Evolutionary conservation across 192 early-diverging fungal species (phyloP), one percentile per base, ranked within the genome.

Genomic region (Linnemannia schmuckeri): DNA sequence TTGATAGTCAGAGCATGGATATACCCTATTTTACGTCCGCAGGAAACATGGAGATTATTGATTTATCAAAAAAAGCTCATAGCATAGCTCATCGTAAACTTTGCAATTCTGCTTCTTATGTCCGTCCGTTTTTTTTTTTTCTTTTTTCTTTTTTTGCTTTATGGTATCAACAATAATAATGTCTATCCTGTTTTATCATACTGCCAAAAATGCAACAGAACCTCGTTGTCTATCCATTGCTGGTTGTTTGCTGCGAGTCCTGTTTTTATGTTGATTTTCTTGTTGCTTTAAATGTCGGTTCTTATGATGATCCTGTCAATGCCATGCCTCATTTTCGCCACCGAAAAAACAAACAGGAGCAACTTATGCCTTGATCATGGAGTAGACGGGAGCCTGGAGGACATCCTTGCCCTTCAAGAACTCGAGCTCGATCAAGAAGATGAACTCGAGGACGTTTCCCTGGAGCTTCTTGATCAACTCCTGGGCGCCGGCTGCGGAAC

Each of bases 391-490:
- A 10, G 96, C 97, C 72, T 94, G 91, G 80, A 99, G 93, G 77
- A 89, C 88, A 77, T 93, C 90, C 33, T 89, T 83, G 44, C 99
- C 99, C 71, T 98, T 94, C 80, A 99, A 93, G 35, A 93, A 95
- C 42, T 90, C 94, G 24, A 99, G 92, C 89, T 97, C 96, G 78
- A 99, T 94, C 40, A 99, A 91, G 90, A 99, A 99, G 74, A 98
- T 90, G 84, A 97, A 97, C 82, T 96, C 92, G 8, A 97, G 88
- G 37, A 96, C 92, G 35, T 85, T 94, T 69, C 94, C 99, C 17
- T 94, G 92, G 78, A 91, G 84, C 90, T 94, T 89, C 27, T 85
- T 78, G 66, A 99, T 95, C 52, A 99, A 91, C 70, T 97, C 93
- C 82, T 95, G 96, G 5, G 96, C 97, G 2, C 94, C 97, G 76